These are phyloP conservation scores for Vigna nakashimae DNA, from an alignment of 306 rosid species.

Conservation along the genomic window DNA sequence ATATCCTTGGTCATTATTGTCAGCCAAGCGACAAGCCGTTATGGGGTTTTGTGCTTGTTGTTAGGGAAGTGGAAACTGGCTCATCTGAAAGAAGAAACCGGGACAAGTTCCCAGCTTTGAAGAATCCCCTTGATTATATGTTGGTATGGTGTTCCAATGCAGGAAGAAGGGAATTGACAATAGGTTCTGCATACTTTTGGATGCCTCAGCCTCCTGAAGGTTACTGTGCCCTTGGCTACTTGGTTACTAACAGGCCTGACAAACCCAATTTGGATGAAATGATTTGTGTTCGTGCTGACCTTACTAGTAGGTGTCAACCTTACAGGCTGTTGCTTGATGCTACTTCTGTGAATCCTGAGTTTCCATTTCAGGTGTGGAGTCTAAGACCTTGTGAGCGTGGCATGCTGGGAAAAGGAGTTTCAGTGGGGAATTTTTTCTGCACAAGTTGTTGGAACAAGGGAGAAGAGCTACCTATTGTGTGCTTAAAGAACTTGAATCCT, in stretches of 20 bases:
- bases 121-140: constrained; percentile 71
- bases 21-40: constrained; percentile 66
- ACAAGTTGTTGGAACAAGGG: constrained; percentile 48
- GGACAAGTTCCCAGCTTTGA: constrained; percentile 59
- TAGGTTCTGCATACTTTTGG: constrained; percentile 76
- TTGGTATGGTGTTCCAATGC: constrained; percentile 69
- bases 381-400: constrained; percentile 72
- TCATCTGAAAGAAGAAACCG: constrained; percentile 40
- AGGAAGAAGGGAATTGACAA: constrained; percentile 50
- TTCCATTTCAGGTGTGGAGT: constrained; percentile 69
- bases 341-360: constrained; percentile 38
- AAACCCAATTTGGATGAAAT: constrained; percentile 79
- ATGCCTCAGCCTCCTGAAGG: constrained; percentile 84
- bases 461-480: constrained; percentile 65
- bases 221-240: constrained; percentile 73
- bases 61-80: constrained; percentile 57
- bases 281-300: constrained; percentile 78
- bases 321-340: constrained; percentile 55
- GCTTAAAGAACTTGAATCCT: constrained; percentile 82
- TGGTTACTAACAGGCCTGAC: constrained; percentile 65
- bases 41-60: constrained; percentile 77
- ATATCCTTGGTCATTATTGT: constrained; percentile 81
- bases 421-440: constrained; percentile 79
- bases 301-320: constrained; percentile 72
- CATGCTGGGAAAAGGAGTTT: constrained; percentile 71